Conservation (phyloP, 306 rosid species). For the Oxytropis ochrocephala region DNA sequence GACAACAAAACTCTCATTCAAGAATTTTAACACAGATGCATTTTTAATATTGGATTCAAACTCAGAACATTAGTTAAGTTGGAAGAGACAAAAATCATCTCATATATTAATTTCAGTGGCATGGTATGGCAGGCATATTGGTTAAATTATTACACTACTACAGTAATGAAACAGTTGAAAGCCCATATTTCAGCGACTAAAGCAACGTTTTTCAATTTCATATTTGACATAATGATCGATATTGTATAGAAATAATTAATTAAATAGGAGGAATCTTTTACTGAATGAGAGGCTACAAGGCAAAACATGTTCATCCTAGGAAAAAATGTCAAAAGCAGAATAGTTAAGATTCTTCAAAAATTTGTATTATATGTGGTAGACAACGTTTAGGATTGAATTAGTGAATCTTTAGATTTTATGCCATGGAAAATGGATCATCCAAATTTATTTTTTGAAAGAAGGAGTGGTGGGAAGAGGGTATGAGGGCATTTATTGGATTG, state of each 20-base stretch:
- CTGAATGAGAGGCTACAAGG: slow-evolving; percentile 34
- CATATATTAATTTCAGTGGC: too few relatives aligned
- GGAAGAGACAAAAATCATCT: too few relatives aligned
- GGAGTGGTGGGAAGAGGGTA: slow-evolving; percentile 37
- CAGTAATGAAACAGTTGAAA: not conserved
- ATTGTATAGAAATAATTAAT: not conserved
- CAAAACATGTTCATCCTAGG: slow-evolving; percentile 17
- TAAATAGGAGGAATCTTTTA: slow-evolving; percentile 16
- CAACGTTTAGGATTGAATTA: slow-evolving; percentile 13
- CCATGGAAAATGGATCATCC: not conserved
- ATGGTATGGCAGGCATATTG: too few relatives aligned
- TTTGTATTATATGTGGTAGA: slow-evolving; percentile 20
- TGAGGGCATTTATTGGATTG: slow-evolving; percentile 19
- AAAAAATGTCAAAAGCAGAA: slow-evolving; percentile 31
- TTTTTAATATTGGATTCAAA: too few relatives aligned
- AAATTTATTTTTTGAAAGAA: not conserved
- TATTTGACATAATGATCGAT: slow-evolving; percentile 13
- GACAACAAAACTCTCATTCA: too few relatives aligned
- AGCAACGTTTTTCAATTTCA: slow-evolving; percentile 10
- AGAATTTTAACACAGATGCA: too few relatives aligned
- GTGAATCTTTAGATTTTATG: slow-evolving; percentile 24
- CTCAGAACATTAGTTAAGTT: too few relatives aligned
- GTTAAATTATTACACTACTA: not conserved
- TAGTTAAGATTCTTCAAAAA: slow-evolving; percentile 32
- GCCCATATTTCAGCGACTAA: slow-evolving; percentile 2